phyloP scores from a whole-genome alignment of 805 yeast genomes.

The Zygosaccharomyces kombuchaensis region DNA sequence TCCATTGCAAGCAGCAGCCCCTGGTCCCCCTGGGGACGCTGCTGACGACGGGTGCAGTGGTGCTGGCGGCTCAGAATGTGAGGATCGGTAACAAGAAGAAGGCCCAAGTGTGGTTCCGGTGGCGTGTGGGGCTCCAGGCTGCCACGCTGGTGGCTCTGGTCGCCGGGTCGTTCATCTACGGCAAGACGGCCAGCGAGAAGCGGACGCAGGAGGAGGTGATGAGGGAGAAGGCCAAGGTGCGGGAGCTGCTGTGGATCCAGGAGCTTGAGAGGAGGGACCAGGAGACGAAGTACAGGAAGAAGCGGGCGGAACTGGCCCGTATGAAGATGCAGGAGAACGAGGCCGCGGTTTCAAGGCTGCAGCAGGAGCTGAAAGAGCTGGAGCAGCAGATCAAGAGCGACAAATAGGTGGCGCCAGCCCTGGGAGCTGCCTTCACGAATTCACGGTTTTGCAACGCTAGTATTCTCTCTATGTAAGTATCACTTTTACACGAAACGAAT shows the following conservation, averaged over 20 bases:
- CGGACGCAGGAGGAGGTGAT: constrained; percentile 59
- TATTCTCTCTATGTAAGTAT: background rate
- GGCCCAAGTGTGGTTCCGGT: constrained; percentile 84
- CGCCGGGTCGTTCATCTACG: constrained; percentile 70
- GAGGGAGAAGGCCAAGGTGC: constrained; percentile 72
- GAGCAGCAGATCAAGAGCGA: constrained; percentile 20
- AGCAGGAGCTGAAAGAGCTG: constrained; percentile 28
- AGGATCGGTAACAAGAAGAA: constrained; percentile 64
- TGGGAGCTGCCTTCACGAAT: background rate
- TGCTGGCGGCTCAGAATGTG: constrained; percentile 71
- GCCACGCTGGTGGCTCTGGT: constrained; percentile 78
- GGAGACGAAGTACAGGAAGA: constrained; percentile 61
- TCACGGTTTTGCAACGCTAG: background rate
- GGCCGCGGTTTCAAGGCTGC: constrained; percentile 25
- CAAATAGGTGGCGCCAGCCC: background rate
- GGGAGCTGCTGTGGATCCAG: constrained; percentile 86
- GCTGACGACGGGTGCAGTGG: constrained; percentile 76
- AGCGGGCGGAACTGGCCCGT: constrained; percentile 61
- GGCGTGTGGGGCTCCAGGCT: constrained; percentile 85
- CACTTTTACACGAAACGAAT: constrained; percentile 3
- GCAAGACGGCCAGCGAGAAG: constrained; percentile 44
- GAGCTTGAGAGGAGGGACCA: constrained; percentile 84
- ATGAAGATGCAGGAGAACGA: constrained; percentile 39
- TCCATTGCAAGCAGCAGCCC: constrained; percentile 79
- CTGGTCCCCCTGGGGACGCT: constrained; percentile 79